Evolutionary conservation across 2,329 filamentous ascomycete genomes (phyloP), one percentile per base, ranked within the genome.

Genomic region (Xenoacremonium recifei): DNA sequence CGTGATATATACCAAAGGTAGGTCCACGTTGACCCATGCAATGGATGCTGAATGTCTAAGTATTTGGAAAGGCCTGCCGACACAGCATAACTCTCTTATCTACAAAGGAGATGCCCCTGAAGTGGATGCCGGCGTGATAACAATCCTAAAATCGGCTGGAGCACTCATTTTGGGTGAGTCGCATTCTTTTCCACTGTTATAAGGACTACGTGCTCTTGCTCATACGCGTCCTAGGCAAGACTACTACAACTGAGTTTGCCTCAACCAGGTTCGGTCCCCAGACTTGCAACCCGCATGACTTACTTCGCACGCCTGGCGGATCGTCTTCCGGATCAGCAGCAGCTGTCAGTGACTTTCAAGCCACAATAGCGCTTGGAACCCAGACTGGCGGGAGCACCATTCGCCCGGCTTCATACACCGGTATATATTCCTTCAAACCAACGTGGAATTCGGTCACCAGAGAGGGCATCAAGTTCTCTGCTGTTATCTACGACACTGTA

Each of bases 251-350:
- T 0, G 79, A 84, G 54, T 84, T 85, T 50, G 78, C 80, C 0
- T 71, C 75, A 3, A 77, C 71, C 0, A 68, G 66, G 1, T 60
- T 67, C 11, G 79, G 80, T 0, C 68, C 73, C 0, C 67, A 67
- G 34, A 80, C 79, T 0, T 54, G 63, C 4, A 86, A 86, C 54
- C 78, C 82, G 0, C 87, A 87, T 49, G 82, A 87, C 57, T 59
- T 67, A 2, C 72, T 70, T 0, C 73, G 84, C 4, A 85, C 82
- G 0, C 82, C 82, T 0, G 82, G 82, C 1, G 82, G 82, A 29
- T 85, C 81, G 0, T 84, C 80, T 0, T 80, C 80, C 0, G 82
- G 83, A 0, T 84, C 82, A 2, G 82, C 71, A 2, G 81, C 82
- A 0, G 81, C 79, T 1, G 80, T 86, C 1, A 81, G 67, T 12